Evolutionary conservation across 1,284 basidiomycete genomes (phyloP), one percentile per base, ranked within the genome.

Genomic region (Cutaneotrichosporon cutaneum): DNA sequence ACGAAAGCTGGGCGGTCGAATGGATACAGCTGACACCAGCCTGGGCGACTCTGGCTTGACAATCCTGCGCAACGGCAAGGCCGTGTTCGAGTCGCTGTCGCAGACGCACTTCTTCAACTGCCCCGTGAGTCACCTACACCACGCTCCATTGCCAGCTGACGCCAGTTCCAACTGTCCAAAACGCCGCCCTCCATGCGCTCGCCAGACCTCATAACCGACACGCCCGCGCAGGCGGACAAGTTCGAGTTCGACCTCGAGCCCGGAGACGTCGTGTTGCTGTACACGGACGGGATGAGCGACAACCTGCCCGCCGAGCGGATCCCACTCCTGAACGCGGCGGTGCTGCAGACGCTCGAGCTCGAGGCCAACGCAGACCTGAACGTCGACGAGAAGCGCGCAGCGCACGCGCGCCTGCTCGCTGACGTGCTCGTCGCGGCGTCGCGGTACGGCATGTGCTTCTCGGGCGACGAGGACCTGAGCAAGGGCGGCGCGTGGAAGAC

Each of bases 211-310:
- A 51, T 70, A 36, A 64, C 59, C 35, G 77, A 79, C 63, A 62
- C 55, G 54, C 77, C 78, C 2, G 56, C 65, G 33, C 48, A 66
- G n/a, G 76, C 71, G 11, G 77, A 80, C 45, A 58, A 67, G 21
- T 70, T 74, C 48, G 63, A 68, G 24, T 72, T 76, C 54, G 70
- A 76, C 53, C 59, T 81, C 1, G 59, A 76, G 57, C 69, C 74
- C 5, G 77, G 77, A 21, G 80, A 81, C 56, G 67, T 78, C 13
- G 67, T 81, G n/a, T 42, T 80, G 4, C 67, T 79, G 42, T 81
- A 75, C 59, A 84, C 83, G n/a, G 84, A 85, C 68, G 84, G 84
- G 0, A 72, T 84, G 47, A 78, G 77, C 47, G 84, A 85, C 69
- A 85, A 85, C 68, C 78, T 83, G 48, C 81, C 80, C 44, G 64